phyloP scores from a whole-genome alignment of 306 rosid genomes.

The Quercus alba region DNA sequence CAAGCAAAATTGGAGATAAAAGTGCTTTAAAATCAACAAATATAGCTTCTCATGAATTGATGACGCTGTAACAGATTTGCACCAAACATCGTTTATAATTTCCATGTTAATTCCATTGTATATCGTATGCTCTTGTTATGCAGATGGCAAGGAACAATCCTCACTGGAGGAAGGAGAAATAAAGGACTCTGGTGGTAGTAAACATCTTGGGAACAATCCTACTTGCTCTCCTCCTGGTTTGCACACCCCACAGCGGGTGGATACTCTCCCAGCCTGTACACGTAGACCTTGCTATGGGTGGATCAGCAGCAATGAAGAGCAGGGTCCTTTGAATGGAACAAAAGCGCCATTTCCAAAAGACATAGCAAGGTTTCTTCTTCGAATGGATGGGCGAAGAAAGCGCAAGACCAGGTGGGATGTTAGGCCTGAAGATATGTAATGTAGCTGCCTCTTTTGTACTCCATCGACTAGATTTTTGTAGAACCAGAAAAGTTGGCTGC shows the following conservation, averaged over 20 bases:
- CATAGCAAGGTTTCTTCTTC: constrained; percentile 17
- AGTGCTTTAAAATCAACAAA: background rate
- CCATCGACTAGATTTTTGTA: background rate
- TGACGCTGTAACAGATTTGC: background rate
- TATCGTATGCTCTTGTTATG: constrained; percentile 5
- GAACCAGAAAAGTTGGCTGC: background rate
- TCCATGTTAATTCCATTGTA: background rate
- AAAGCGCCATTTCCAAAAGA: constrained; percentile 28
- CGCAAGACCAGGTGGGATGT: constrained; percentile 58
- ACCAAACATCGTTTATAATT: background rate
- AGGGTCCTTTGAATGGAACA: constrained; percentile 21
- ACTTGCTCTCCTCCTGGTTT: background rate
- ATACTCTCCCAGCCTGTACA: background rate
- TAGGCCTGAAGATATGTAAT: constrained; percentile 30
- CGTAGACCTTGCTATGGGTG: constrained; percentile 53
- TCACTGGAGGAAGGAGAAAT: constrained; percentile 2
- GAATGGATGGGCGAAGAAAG: constrained; percentile 10
- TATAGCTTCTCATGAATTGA: background rate
- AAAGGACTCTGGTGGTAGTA: background rate
- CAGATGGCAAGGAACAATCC: constrained; percentile 20
- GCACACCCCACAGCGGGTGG: constrained; percentile 10
- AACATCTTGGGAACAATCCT: background rate
- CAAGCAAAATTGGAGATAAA: background rate
- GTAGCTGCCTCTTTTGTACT: background rate
- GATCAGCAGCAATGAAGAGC: constrained; percentile 20